These are phyloP conservation scores for Tephrocybe sp. DNA, from an alignment of 768 basidiomycete genomes.

Conservation along the genomic window DNA sequence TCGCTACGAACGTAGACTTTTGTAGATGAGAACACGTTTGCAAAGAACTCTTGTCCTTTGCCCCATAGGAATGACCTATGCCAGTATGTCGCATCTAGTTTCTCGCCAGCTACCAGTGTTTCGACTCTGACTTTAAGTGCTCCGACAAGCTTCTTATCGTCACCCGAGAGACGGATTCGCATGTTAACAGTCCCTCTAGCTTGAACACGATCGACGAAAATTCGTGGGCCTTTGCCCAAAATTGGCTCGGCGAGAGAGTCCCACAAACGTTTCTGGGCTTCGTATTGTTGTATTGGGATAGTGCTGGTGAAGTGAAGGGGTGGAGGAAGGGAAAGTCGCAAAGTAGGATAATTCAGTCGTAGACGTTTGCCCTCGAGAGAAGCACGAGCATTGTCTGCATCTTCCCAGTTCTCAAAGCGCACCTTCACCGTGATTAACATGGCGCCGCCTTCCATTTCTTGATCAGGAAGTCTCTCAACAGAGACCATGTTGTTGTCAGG, in stretches of 20 bases:
- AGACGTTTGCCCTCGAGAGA: conserved; percentile 33
- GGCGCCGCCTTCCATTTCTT: conserved; percentile 30
- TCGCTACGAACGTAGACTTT: conserved; percentile 47
- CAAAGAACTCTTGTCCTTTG: conserved; percentile 34
- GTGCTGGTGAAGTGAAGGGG: conserved; percentile 51
- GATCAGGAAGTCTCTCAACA: conserved; percentile 27
- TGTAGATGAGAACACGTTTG: conserved; percentile 31
- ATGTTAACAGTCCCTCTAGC: conserved; percentile 24
- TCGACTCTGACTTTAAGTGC: conserved; percentile 62
- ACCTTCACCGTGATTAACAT: conserved; percentile 37
- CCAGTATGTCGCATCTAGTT: conserved; percentile 45
- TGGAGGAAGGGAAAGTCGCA: conserved; percentile 44
- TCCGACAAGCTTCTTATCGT: conserved; percentile 53
- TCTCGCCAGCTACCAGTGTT: conserved; percentile 50
- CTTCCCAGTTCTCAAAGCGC: conserved; percentile 50
- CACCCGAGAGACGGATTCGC: conserved; percentile 51
- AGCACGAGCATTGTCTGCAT: conserved; percentile 39
- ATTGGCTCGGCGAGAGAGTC: conserved; percentile 37
- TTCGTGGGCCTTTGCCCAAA: conserved; percentile 34
- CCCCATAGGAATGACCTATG: conserved; percentile 39
- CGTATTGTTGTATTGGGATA: conserved; percentile 49
- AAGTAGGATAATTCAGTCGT: conserved; percentile 25
- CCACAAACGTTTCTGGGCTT: conserved; percentile 52
- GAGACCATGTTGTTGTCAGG: conserved; percentile 18
- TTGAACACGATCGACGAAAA: conserved; percentile 24